Conservation (phyloP, 768 basidiomycete species). For the Gloeostereum incarnatum region DNA sequence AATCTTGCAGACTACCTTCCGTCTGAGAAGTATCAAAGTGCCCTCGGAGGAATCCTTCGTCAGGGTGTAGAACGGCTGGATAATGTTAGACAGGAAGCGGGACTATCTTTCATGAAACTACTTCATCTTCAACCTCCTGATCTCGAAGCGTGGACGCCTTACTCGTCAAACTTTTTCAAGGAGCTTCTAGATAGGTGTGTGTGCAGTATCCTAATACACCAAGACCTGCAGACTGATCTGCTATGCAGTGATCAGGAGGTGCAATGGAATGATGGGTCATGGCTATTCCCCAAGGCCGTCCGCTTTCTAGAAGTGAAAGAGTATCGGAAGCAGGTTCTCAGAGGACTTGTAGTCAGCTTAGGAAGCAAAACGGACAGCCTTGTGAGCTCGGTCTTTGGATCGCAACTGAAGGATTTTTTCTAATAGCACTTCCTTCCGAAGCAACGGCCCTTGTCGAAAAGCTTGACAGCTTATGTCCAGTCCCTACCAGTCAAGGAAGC, state of each 20-base stretch:
- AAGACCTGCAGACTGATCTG: neutral
- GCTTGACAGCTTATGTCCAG: conserved; percentile 50
- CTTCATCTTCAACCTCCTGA: conserved; percentile 37
- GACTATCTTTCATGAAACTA: conserved; percentile 46
- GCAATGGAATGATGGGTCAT: conserved; percentile 64
- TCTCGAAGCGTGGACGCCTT: conserved; percentile 41
- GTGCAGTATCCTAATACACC: neutral
- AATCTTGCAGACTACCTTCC: conserved; percentile 55
- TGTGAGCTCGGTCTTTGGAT: conserved; percentile 34
- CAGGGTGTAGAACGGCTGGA: conserved; percentile 89
- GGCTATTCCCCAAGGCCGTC: conserved; percentile 70
- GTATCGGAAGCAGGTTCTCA: conserved; percentile 56
- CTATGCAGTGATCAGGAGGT: conserved; percentile 15
- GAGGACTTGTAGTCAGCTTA: conserved; percentile 70
- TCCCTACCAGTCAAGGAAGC: conserved; percentile 33
- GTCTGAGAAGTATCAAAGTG: conserved; percentile 40
- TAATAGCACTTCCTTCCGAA: conserved; percentile 20
- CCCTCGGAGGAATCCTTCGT: conserved; percentile 67
- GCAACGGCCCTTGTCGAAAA: conserved; percentile 61
- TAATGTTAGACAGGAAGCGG: conserved; percentile 79
- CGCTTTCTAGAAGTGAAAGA: conserved; percentile 49
- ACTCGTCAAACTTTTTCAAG: conserved; percentile 34
- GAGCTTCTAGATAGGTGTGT: conserved; percentile 46
- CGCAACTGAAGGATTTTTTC: too few relatives aligned
- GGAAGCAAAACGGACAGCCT: conserved; percentile 81